Evolutionary conservation across 2,329 filamentous ascomycete genomes (phyloP).

Genomic region (Amesomyces nigricolor): DNA sequence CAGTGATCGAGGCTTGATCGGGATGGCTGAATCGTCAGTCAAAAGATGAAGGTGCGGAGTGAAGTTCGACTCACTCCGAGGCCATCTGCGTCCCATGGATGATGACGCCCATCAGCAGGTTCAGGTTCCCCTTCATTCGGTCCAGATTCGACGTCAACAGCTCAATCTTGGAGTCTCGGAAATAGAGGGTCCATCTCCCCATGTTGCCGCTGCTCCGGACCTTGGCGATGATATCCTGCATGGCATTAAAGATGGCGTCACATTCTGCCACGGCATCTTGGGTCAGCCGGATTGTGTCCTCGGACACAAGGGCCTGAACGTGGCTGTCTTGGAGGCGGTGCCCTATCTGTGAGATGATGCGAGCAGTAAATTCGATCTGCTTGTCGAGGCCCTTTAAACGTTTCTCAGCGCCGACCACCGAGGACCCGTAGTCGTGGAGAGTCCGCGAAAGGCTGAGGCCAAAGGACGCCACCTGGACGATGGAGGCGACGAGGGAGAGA

Average conservation of each 20-base stretch:
- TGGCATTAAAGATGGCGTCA: conserved; percentile 8
- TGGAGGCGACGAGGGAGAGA: conserved; percentile 1
- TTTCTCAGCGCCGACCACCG: neutral
- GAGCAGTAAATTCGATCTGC: conserved; percentile 4
- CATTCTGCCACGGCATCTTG: conserved; percentile 4
- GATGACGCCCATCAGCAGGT: neutral
- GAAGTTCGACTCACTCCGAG: neutral
- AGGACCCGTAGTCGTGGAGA: neutral
- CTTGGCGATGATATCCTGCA: neutral
- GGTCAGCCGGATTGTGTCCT: neutral
- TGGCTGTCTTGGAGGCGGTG: neutral
- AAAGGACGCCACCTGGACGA: conserved; percentile 5
- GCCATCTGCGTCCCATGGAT: conserved; percentile 2
- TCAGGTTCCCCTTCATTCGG: conserved; percentile 1
- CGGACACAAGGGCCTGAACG: neutral
- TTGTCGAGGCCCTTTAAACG: conserved; percentile 5
- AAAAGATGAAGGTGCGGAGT: too few species aligned
- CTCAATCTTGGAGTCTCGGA: neutral
- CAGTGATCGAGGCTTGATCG: neutral
- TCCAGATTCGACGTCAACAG: neutral
- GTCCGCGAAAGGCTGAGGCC: conserved; percentile 1
- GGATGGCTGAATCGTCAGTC: neutral
- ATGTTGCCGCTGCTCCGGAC: neutral
- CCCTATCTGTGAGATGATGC: conserved; percentile 4
- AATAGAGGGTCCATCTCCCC: neutral